These are phyloP conservation scores for Avicennia marina DNA, from an alignment of 257 asterid species.

Conservation along the genomic window DNA sequence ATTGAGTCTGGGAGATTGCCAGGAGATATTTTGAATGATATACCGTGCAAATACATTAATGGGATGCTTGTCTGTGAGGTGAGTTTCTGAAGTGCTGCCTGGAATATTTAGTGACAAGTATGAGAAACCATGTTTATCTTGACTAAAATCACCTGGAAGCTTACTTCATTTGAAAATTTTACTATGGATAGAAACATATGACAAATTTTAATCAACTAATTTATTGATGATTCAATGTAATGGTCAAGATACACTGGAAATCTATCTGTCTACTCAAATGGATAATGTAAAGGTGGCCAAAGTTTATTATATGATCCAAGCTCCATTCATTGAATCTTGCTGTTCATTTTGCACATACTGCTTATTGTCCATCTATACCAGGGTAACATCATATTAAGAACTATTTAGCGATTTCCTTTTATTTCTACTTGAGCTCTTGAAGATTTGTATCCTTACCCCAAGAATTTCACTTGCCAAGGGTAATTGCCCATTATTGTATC, in stretches of 20 bases:
- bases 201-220: not conserved
- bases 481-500: not conserved
- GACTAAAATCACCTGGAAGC: constrained; percentile 11
- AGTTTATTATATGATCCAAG: not conserved
- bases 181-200: not conserved
- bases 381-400: too few relatives aligned
- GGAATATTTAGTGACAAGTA: not conserved
- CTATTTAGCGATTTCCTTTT: not conserved
- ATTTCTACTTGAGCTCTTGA: not conserved
- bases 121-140: constrained; percentile 1
- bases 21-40: constrained; percentile 83
- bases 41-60: constrained; percentile 80
- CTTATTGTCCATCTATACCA: not conserved
- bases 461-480: constrained; percentile 7
- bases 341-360: not conserved
- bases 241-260: not conserved
- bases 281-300: not conserved
- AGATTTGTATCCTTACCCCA: not conserved
- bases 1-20: constrained; percentile 90
- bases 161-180: constrained; percentile 2
- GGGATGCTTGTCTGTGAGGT: constrained; percentile 91
- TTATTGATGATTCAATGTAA: constrained; percentile 2
- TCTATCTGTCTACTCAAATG: constrained; percentile 3
- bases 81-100: constrained; percentile 17
- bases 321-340: not conserved